Conservation (phyloP, 2,329 filamentous ascomycete genomes). For the Chaetomiaceae sp. region DNA sequence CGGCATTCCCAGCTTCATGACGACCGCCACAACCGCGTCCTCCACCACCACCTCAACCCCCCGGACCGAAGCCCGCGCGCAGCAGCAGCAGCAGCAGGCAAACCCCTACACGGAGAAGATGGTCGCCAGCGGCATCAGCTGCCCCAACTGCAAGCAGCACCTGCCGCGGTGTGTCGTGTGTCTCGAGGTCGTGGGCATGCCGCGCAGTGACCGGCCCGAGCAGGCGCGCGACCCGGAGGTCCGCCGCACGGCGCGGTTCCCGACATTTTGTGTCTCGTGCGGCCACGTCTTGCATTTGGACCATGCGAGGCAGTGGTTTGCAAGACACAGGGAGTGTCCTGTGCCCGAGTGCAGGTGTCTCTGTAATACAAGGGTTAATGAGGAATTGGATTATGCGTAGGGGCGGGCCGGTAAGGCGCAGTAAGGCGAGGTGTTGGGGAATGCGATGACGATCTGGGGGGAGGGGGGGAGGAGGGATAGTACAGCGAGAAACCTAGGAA, state of each 20-base stretch:
- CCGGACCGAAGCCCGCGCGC: constrained; percentile 10
- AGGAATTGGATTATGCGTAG: constrained; percentile 52
- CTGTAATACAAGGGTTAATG: constrained; percentile 58
- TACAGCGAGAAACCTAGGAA: too few species aligned
- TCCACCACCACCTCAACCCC: constrained; percentile 18
- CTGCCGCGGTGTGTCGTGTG: constrained; percentile 65
- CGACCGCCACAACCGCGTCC: constrained; percentile 22
- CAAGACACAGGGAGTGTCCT: constrained; percentile 60
- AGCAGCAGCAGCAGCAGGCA: constrained; percentile 25
- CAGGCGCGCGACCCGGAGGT: constrained; percentile 43
- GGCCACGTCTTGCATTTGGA: constrained; percentile 65
- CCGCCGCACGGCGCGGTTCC: constrained; percentile 53
- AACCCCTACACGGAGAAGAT: constrained; percentile 58
- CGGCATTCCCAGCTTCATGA: constrained; percentile 13
- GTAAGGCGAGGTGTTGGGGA: not conserved
- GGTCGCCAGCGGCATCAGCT: constrained; percentile 56
- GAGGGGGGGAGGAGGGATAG: too few species aligned
- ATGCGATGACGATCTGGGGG: too few species aligned
- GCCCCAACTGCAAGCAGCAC: constrained; percentile 62
- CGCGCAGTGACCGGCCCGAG: constrained; percentile 47
- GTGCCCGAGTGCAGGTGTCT: constrained; percentile 64
- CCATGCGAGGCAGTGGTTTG: constrained; percentile 64
- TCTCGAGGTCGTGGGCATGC: constrained; percentile 61
- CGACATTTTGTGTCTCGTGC: constrained; percentile 65
- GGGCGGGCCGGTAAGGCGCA: not conserved